Evolutionary conservation across 2,329 filamentous ascomycete genomes (phyloP), one percentile per base, ranked within the genome.

Genomic region (Penicillium sp.): DNA sequence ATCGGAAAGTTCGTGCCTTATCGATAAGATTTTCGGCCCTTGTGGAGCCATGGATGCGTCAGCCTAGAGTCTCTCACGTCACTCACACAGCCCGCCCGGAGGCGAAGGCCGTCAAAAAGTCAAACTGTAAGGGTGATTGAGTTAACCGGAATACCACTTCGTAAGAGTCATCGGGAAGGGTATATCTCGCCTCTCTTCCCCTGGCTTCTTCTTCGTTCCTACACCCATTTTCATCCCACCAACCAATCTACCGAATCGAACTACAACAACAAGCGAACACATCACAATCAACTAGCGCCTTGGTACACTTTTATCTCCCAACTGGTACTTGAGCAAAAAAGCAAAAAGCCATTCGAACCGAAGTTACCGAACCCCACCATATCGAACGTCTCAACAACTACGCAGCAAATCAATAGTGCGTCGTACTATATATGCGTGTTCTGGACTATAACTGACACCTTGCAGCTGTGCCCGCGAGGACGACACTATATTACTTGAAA

Each of bases 31-130:
- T 21, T 30, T 31, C n/a, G 41, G 53, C 23, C 31, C n/a, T 29
- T 57, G 21, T 19, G 29, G 62, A 56, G 59, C 56, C 44, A 60
- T 63, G 78, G 19, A 19, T 64, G 75, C 78, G n/a, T 65, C 66
- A 69, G 63, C 56, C 38, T 52, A 35, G 48, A 46, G 48, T 70
- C 67, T 57, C 62, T 69, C 67, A 70, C 67, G 69, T 70, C 69
- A 69, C 66, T 63, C 58, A 62, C 49, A 47, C n/a, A 45, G 35
- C 48, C 56, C 47, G 21, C 48, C 56, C 47, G 21, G 56, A 58
- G 49, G 49, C 49, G 21, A 53, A 38, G 57, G n/a, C 48, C 11
- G 56, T 52, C 46, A 44, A 41, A 23, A 23, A 52, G 47, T 46
- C 38, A 45, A 26, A 46, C 19, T 35, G 17, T 11, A 45, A 30